Evolutionary conservation across 257 asterid genomes (phyloP).

Genomic region (Solanum clarkiae): DNA sequence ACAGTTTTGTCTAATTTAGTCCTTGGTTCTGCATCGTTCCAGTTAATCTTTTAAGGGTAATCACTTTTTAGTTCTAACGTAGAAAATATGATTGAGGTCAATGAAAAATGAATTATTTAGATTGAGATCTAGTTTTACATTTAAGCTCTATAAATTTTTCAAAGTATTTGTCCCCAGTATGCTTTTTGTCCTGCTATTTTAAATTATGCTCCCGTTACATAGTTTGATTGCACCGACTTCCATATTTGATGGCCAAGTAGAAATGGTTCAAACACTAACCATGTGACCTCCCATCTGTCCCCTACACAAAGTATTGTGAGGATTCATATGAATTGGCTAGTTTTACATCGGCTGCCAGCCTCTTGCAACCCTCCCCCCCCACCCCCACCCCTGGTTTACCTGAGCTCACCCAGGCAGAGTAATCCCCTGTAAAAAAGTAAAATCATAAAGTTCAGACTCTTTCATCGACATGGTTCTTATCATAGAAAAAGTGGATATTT

Average conservation of each 20-base stretch:
- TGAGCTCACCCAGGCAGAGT: neutral
- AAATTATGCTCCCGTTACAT: neutral
- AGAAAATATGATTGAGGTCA: neutral
- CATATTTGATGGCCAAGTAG: neutral
- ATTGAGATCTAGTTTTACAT: neutral
- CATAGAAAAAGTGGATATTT: neutral
- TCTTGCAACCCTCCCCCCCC: neutral
- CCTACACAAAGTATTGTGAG: neutral
- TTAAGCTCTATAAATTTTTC: neutral
- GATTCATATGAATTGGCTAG: neutral
- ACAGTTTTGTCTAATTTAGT: neutral
- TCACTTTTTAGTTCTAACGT: neutral
- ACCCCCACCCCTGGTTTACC: neutral
- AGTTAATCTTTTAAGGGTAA: neutral
- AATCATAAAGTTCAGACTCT: neutral
- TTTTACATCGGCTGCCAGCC: neutral
- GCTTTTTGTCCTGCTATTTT: neutral
- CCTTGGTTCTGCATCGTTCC: neutral
- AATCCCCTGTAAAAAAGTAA: neutral
- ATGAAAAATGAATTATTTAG: neutral
- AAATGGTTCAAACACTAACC: neutral
- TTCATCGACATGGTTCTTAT: neutral
- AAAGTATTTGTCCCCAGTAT: neutral
- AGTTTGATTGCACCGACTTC: neutral
- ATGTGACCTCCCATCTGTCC: neutral